Percentiles rank a stretch among this genome's conserved stretches.
Conservation (phyloP, 1,284 basidiomycete species). For the Boletus austroedulis region DNA sequence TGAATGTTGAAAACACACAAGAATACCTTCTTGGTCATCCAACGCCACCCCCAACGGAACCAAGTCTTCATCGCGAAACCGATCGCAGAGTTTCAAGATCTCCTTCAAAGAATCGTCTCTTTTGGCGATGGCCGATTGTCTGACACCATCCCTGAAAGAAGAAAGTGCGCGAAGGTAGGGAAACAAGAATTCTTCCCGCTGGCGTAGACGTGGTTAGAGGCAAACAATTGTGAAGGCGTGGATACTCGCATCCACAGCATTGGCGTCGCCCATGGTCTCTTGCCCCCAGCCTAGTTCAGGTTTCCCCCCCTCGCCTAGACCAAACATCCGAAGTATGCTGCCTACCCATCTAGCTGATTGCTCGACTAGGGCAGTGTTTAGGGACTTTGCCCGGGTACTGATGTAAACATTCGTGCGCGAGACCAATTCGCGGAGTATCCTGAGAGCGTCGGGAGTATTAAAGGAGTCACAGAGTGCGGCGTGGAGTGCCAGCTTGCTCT, state of each 20-base stretch:
- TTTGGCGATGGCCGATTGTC: conserved; percentile 77
- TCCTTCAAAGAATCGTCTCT: conserved; percentile 67
- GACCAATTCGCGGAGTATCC: conserved; percentile 78
- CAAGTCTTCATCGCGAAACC: conserved; percentile 86
- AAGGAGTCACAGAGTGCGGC: conserved; percentile 96
- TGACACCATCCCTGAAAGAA: conserved; percentile 88
- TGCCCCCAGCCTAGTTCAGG: conserved; percentile 73
- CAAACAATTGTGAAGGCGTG: conserved; percentile 1
- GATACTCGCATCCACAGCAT: conserved; percentile 54
- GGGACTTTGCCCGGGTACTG: conserved; percentile 52
- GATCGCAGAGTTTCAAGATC: conserved; percentile 83
- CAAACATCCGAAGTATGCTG: conserved; percentile 92
- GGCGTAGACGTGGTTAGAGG: conserved; percentile 6
- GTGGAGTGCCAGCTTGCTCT: conserved; percentile 79
- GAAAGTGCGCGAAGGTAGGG: conserved; percentile 87
- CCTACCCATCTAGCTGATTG: conserved; percentile 84
- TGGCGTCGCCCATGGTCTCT: conserved; percentile 43
- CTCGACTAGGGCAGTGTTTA: conserved; percentile 73
- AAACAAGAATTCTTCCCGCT: conserved; percentile 86
- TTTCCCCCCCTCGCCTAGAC: conserved; percentile 80
- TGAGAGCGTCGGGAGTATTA: conserved; percentile 87
- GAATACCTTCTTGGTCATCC: conserved; percentile 89
- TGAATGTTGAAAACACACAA: background rate
- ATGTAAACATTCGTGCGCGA: conserved; percentile 92
- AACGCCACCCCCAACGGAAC: conserved; percentile 92